These are phyloP conservation scores for Glycine latifolia DNA, from an alignment of 306 rosid species.

Conservation along the genomic window DNA sequence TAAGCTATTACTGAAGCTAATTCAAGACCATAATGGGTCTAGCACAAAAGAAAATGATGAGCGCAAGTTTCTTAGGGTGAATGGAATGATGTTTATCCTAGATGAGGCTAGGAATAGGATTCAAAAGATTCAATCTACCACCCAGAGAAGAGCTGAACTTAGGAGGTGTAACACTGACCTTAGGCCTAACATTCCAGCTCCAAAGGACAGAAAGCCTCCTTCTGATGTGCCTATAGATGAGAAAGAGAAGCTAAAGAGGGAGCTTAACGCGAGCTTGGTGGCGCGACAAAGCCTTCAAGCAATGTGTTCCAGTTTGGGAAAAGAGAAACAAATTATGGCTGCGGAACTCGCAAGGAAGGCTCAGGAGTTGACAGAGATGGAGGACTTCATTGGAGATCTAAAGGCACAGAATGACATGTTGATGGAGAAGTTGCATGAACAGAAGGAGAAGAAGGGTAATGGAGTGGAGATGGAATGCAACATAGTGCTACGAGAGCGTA, in stretches of 20 bases:
- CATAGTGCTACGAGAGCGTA: constrained; percentile 66
- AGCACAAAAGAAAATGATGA: constrained; percentile 62
- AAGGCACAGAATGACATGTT: constrained; percentile 76
- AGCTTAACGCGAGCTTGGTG: constrained; percentile 74
- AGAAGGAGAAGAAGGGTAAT: constrained; percentile 54
- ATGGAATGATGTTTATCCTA: constrained; percentile 76
- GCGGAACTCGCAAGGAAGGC: constrained; percentile 85
- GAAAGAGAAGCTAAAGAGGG: constrained; percentile 75
- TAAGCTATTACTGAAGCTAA: constrained; percentile 70
- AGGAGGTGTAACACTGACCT: constrained; percentile 86
- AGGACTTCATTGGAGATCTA: constrained; percentile 75
- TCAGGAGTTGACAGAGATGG: constrained; percentile 72
- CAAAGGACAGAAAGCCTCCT: constrained; percentile 59
- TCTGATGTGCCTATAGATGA: constrained; percentile 68
- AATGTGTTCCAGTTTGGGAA: constrained; percentile 91
- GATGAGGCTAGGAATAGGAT: constrained; percentile 77
- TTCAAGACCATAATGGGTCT: constrained; percentile 80
- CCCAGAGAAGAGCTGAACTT: constrained; percentile 67
- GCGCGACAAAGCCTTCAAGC: constrained; percentile 85
- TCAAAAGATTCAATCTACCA: constrained; percentile 58
- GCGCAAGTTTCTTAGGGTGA: constrained; percentile 71
- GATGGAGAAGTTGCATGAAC: constrained; percentile 68
- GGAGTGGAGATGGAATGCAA: constrained; percentile 60
- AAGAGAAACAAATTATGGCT: constrained; percentile 96
- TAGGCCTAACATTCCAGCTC: constrained; percentile 56